Conservation (phyloP, 2,329 filamentous ascomycete species). For the Exophiala aquamarina region DNA sequence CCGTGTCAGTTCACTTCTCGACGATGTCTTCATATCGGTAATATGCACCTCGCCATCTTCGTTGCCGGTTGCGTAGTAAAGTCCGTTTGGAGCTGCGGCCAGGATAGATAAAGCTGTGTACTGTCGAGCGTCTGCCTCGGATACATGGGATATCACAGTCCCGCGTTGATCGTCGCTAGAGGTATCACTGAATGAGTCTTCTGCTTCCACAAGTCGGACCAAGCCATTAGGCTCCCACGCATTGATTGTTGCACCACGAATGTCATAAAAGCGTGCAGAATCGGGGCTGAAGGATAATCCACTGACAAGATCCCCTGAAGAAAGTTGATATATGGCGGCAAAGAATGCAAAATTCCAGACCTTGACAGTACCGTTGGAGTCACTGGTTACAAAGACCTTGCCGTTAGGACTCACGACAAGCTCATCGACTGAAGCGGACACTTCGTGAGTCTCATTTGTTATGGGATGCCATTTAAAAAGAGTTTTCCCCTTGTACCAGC, state of each 20-base stretch:
- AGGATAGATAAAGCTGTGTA: constrained; percentile 3
- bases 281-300: constrained; percentile 31
- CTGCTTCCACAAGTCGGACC: constrained; percentile 22
- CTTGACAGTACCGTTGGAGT: constrained; percentile 27
- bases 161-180: constrained; percentile 8
- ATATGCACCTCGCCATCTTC: constrained; percentile 14
- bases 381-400: constrained; percentile 30
- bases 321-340: constrained; percentile 27
- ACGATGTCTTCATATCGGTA: not conserved
- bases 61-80: constrained; percentile 5
- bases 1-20: constrained; percentile 1
- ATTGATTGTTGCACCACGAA: constrained; percentile 29
- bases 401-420: constrained; percentile 29
- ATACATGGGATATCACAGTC: constrained; percentile 3
- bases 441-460: constrained; percentile 30
- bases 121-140: constrained; percentile 7
- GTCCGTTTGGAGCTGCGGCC: constrained; percentile 6
- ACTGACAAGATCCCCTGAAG: constrained; percentile 24
- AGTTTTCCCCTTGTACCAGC: constrained; percentile 33
- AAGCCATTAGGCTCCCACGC: constrained; percentile 33
- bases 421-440: constrained; percentile 23
- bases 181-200: constrained; percentile 25
- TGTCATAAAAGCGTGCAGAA: constrained; percentile 31
- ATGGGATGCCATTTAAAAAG: constrained; percentile 40
- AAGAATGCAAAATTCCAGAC: constrained; percentile 31